These are phyloP conservation scores for Baorangia bicolor DNA, from an alignment of 768 basidiomycete species.

Conservation along the genomic window DNA sequence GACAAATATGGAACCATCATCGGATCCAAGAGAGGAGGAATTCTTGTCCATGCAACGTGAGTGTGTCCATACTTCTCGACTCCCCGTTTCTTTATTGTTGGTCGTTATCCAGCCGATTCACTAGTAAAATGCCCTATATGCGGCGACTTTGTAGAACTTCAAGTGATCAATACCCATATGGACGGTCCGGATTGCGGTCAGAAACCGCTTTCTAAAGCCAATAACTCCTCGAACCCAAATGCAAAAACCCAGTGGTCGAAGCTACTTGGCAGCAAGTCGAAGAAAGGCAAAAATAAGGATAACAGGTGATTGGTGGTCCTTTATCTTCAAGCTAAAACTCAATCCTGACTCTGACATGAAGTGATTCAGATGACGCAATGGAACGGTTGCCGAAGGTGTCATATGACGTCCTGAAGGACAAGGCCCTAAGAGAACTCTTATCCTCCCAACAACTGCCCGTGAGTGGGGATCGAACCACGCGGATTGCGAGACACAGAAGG, in stretches of 20 bases:
- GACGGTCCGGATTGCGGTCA: conserved; percentile 51
- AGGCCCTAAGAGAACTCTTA: conserved; percentile 56
- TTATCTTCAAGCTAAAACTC: neutral
- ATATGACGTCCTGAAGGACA: conserved; percentile 64
- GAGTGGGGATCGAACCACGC: conserved; percentile 49
- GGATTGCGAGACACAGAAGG: conserved; percentile 62
- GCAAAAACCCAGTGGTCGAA: conserved; percentile 43
- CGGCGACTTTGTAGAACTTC: conserved; percentile 40
- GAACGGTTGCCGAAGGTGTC: conserved; percentile 60
- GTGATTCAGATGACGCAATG: conserved; percentile 35
- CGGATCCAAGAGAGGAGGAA: conserved; percentile 34
- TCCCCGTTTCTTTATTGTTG: neutral
- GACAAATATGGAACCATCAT: conserved; percentile 25
- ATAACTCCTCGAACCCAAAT: conserved; percentile 25
- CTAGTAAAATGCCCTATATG: conserved; percentile 67
- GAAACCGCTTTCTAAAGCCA: conserved; percentile 14
- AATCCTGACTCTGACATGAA: conserved; percentile 19
- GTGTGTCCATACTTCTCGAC: neutral
- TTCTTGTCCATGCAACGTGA: conserved; percentile 17
- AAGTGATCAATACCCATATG: conserved; percentile 62
- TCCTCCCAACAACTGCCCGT: conserved; percentile 47
- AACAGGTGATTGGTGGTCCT: conserved; percentile 15
- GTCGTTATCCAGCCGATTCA: conserved; percentile 28
- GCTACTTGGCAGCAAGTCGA: conserved; percentile 31
- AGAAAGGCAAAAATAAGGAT: conserved; percentile 46